Conservation (phyloP, 1,284 basidiomycete genomes). For the Microbotryum lychnidis-dioicae region DNA sequence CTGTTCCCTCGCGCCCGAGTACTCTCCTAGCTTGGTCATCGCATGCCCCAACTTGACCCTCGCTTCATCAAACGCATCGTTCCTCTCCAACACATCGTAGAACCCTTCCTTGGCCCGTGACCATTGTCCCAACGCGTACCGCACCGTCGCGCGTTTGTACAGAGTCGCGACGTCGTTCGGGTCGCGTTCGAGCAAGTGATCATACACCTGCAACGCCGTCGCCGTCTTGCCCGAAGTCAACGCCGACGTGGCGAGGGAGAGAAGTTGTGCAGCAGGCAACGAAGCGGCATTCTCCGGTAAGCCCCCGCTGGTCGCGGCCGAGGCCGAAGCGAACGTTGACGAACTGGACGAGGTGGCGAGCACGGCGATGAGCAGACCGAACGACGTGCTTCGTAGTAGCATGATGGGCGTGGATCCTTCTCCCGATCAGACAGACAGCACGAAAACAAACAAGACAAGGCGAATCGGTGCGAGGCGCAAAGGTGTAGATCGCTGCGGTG, state of each 20-base stretch:
- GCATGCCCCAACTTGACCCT: slow-evolving; percentile 79
- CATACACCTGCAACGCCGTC: slow-evolving; percentile 30
- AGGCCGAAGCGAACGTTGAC: no score
- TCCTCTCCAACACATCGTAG: slow-evolving; percentile 70
- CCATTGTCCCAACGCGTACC: slow-evolving; percentile 68
- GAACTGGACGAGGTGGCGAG: no score
- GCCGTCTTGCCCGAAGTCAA: slow-evolving; percentile 60
- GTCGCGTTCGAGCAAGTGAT: slow-evolving; percentile 30
- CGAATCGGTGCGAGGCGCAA: no score
- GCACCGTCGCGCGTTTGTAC: slow-evolving; percentile 86
- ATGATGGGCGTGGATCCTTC: no score
- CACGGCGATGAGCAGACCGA: no score
- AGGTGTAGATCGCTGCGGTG: no score
- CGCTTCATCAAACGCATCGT: slow-evolving; percentile 59
- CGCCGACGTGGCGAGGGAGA: slow-evolving; percentile 58
- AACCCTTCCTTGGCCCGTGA: slow-evolving; percentile 74
- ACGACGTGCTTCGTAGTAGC: no score
- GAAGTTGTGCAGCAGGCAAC: slow-evolving; percentile 42
- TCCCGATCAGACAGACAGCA: no score
- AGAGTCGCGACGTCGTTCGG: slow-evolving; percentile 43
- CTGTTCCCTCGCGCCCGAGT: slow-evolving; percentile 52
- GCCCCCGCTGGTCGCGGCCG: no score
- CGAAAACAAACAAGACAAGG: no score
- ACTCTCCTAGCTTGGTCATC: slow-evolving; percentile 65
- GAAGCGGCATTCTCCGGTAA: slow-evolving; percentile 23